Percentiles rank a stretch among this genome's conserved stretches.
These are phyloP conservation scores for Isoetes engelmannii DNA, from an alignment of 83 land plant genomes.

Conservation along the genomic window DNA sequence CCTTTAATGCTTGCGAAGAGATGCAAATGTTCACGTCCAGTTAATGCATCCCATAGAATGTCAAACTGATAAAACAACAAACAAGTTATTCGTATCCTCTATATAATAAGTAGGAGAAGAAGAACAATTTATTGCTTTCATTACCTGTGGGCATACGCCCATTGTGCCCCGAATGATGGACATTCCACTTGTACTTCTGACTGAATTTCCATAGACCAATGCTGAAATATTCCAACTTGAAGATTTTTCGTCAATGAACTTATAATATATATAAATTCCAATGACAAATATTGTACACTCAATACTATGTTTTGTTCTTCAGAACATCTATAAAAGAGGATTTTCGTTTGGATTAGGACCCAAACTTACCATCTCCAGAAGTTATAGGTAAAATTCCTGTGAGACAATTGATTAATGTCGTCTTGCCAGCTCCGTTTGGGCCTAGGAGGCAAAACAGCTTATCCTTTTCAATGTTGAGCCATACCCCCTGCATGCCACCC, in stretches of 20 bases:
- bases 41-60: slow-evolving; percentile 10
- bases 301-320: no score
- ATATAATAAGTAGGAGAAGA: not conserved
- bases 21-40: slow-evolving; percentile 55
- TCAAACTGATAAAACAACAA: not conserved
- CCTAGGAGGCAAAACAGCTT: slow-evolving; percentile 95
- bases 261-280: no score
- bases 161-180: not conserved
- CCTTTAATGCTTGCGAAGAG: slow-evolving; percentile 83
- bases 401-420: slow-evolving; percentile 86
- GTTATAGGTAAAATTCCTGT: slow-evolving; percentile 90
- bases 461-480: slow-evolving; percentile 80
- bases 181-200: not conserved
- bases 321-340: no score
- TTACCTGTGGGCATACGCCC: not conserved
- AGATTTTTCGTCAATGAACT: no score
- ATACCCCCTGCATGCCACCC: slow-evolving; percentile 49
- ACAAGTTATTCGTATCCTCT: not conserved
- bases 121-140: not conserved
- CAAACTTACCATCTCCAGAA: slow-evolving; percentile 79
- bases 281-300: no score
- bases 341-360: no score
- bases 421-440: slow-evolving; percentile 98
- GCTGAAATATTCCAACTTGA: not conserved
- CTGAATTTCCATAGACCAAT: slow-evolving; percentile 2